Base-by-base conservation (phyloP, 2,329 filamentous ascomycete genomes). In the Metarhizium album region DNA sequence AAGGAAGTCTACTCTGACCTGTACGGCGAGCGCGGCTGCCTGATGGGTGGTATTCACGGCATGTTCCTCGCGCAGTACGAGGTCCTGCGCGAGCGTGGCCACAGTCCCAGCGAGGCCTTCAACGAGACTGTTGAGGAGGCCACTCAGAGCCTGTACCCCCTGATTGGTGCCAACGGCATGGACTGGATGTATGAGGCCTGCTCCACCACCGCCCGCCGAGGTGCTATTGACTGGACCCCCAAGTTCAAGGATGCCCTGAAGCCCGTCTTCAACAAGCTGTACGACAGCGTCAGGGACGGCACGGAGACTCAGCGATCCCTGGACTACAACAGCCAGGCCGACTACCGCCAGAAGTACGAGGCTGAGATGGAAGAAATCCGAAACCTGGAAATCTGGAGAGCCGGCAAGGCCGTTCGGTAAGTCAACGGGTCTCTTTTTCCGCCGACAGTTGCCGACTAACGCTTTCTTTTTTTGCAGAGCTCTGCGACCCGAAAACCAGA, bases 31-130 rank as follows among this genome's bases (percentile, higher is more conserved):
- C 90, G 93, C 77, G 93, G 93, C 70, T 98, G 93, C 84, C 80
- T 98, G 67, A 98, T 98, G 93, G 93, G 93, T 64, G 93, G 93
- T 74, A 98, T 98, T 75, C 93, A 98, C 83, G 93, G 93, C 71
- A 98, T 98, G 93, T 98, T 98, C 87, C 89, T 98, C 62, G 93
- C 93, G 56, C 93, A 98, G 80, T 98, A 98, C 82, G 93, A 98
- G 82, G 93, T 98, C 62, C 90, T 98, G 74, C 90, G 93, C 68
- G 93, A 98, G 84, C 86, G 87, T 63, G 93, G 93, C 74, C 93
- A 98, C 85, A 87, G 81, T 74, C 93, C 93, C 70, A 91, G 86
- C 64, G 93, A 98, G 79, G 93, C 93, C 61, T 98, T 98, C 86
- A 98, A 98, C 83, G 93, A 98, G 89, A 98, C 93, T 61, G 93